These are phyloP conservation scores for Blastocystis sp. DNA, from an alignment of 352 stramenopile genomes.

Conservation along the genomic window DNA sequence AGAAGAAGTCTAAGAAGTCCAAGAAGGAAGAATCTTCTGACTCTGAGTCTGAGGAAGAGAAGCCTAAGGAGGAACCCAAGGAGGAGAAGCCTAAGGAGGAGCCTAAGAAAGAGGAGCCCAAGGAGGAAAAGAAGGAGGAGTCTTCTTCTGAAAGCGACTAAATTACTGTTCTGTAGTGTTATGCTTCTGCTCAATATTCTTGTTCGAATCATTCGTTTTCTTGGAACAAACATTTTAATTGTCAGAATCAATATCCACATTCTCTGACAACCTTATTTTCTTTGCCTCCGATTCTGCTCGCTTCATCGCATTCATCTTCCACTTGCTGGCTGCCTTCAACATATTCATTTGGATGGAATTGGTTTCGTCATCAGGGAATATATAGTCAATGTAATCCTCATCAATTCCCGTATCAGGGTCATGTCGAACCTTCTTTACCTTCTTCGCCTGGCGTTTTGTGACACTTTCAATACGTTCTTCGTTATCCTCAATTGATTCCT, in stretches of 20 bases:
- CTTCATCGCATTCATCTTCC: constrained; percentile 79
- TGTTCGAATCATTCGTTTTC: neutral
- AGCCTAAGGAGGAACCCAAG: neutral
- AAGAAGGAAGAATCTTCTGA: constrained; percentile 32
- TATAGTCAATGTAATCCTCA: constrained; percentile 98
- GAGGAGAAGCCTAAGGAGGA: neutral
- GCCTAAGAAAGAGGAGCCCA: neutral
- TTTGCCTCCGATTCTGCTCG: constrained; percentile 69
- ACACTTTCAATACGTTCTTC: constrained; percentile 89
- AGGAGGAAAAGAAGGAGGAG: constrained; percentile 5
- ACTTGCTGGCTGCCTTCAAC: constrained; percentile 91
- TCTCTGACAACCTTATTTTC: constrained; percentile 50
- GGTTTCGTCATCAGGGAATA: constrained; percentile 95
- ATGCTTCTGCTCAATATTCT: neutral
- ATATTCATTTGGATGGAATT: constrained; percentile 91
- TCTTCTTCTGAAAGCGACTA: constrained; percentile 23
- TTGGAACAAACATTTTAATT: neutral
- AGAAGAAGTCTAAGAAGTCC: constrained; percentile 60
- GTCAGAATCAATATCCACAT: constrained; percentile 69
- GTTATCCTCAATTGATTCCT: constrained; percentile 78
- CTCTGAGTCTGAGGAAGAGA: constrained; percentile 10
- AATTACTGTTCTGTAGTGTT: neutral
- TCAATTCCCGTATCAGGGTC: constrained; percentile 83
- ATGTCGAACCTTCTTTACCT: constrained; percentile 91
- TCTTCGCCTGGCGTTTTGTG: constrained; percentile 86